Conservation (phyloP, 192 early-diverging fungal genomes). For the Rhizoclosmatium globosum region DNA sequence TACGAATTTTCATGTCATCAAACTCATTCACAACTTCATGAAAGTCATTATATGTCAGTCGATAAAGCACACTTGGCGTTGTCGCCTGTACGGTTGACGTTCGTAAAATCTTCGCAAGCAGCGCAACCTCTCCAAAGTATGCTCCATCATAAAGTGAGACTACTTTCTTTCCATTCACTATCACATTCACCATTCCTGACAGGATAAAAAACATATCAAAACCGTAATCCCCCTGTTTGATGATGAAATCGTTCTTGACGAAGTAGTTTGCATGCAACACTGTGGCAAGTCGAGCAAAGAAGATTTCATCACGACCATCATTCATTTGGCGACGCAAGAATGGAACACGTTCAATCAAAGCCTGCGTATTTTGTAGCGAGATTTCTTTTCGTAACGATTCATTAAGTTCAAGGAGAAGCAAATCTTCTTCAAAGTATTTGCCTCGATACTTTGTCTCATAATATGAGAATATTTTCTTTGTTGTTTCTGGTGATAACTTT, state of each 20-base stretch:
- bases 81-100: neutral
- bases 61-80: neutral
- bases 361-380: conserved; percentile 36
- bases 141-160: conserved; percentile 37
- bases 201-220: conserved; percentile 48
- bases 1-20: neutral
- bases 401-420: conserved; percentile 34
- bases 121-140: conserved; percentile 41
- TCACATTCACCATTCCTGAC: conserved; percentile 28
- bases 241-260: conserved; percentile 34
- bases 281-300: conserved; percentile 30
- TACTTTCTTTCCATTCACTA: conserved; percentile 30
- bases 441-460: conserved; percentile 44
- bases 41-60: neutral
- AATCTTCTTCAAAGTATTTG: conserved; percentile 46
- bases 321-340: conserved; percentile 34
- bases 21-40: neutral
- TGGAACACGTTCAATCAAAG: conserved; percentile 40
- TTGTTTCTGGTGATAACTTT: conserved; percentile 10
- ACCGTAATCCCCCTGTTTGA: conserved; percentile 38
- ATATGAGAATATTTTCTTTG: conserved; percentile 32
- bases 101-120: neutral
- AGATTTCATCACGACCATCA: conserved; percentile 46
- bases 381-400: conserved; percentile 43
- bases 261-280: conserved; percentile 23